Base-by-base conservation (phyloP, 208 protist species). In the Trypanosoma congolense region DNA sequence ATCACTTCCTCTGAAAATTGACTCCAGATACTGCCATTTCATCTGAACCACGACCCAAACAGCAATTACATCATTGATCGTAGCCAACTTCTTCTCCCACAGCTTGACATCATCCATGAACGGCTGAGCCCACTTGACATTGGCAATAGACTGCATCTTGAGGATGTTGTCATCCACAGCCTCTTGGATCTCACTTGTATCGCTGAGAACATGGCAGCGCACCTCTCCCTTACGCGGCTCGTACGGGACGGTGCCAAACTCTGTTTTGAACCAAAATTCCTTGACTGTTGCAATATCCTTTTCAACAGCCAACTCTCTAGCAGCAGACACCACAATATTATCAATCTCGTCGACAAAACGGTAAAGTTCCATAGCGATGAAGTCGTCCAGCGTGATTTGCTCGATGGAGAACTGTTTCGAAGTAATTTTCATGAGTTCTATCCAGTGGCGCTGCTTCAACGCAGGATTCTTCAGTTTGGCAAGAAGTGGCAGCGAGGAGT, bases 1-100 rank as follows among this genome's bases (percentile, higher is more conserved):
- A 28, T 99, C 97, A 60, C 88, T 97, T 36, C 96, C 97, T 57
- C 98, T 90, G 71, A 99, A 99, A 64, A 99, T 99, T 19, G 92
- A 96, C 79, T 99, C 98, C 44, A 99, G 81, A 71, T 99, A 99
- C 80, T 99, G 96, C 98, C 98, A 99, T 75, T 99, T 99, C 62
- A 90, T 65, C 82, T 99, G 98, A 48, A 99, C 98, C 22, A 81
- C 68, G 42, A 99, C 80, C 98, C 98, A 99, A 18, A 98, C 77
- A 2, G 97, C 80, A 44, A 95, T 91, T 12, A 99, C 96, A 70
- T 99, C 98, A 53, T 85, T 95, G 48, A 99, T 98, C 30, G 80
- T 85, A 0, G 87, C 77, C 44, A 99, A 81, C 45, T 91, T 82
- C 45, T 87, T 77, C 76, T 99, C 98, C 98, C 98, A 99, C 38